These are phyloP conservation scores for Westerdykella sp. DNA, from an alignment of 2,329 filamentous ascomycete species.

Conservation along the genomic window DNA sequence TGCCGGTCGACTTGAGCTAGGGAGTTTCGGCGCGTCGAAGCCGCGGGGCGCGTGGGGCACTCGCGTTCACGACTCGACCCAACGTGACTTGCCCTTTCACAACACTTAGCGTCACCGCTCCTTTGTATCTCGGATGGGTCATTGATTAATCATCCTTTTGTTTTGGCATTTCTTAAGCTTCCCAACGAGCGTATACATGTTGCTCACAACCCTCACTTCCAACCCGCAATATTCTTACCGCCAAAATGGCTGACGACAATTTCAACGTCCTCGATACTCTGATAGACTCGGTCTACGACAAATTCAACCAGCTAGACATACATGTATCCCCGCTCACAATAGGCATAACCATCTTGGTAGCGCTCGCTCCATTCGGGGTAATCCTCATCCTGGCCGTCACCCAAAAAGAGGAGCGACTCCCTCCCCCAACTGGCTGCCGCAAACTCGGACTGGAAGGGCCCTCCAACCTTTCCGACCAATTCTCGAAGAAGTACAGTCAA, in stretches of 20 bases:
- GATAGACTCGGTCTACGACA: conserved; percentile 7
- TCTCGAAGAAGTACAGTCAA: conserved; percentile 44
- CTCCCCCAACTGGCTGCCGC: conserved; percentile 43
- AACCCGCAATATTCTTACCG: too few species aligned
- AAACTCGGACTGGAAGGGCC: conserved; percentile 45
- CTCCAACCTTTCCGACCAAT: conserved; percentile 54
- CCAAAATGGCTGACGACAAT: conserved; percentile 1
- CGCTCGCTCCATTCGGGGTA: conserved; percentile 14
- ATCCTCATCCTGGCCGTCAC: conserved; percentile 17
- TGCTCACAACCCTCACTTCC: background rate
- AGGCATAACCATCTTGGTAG: conserved; percentile 9
- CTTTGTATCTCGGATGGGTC: background rate
- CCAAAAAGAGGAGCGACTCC: conserved; percentile 15
- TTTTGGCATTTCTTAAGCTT: too few species aligned
- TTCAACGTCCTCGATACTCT: conserved; percentile 14
- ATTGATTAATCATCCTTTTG: background rate
- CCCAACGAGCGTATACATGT: background rate
- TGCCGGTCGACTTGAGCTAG: background rate
- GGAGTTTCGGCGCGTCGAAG: background rate
- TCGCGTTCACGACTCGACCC: conserved; percentile 1
- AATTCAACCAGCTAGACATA: conserved; percentile 10
- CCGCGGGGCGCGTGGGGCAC: background rate
- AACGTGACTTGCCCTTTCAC: conserved; percentile 1
- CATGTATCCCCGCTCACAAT: conserved; percentile 7
- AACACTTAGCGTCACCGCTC: background rate